Conservation (phyloP, 129 eudicot genomes). For the Lonicera japonica region DNA sequence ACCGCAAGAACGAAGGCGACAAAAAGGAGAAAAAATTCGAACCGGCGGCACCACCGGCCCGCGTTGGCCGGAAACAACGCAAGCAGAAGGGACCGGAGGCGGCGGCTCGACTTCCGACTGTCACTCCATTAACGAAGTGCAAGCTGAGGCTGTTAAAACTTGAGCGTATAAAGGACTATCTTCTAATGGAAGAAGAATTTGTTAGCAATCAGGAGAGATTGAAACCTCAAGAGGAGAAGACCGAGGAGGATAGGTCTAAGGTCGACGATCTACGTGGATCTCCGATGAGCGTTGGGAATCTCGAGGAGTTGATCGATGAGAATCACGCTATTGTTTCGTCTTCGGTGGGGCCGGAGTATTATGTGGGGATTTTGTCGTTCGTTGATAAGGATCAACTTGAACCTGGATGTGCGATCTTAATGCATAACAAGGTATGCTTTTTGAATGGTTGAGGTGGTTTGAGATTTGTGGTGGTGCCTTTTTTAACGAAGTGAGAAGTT, state of each 20-base stretch:
- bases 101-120: conserved; percentile 79
- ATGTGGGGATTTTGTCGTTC: conserved; percentile 80
- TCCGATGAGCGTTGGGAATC: conserved; percentile 94
- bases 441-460: no score
- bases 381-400: conserved; percentile 94
- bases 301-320: conserved; percentile 97
- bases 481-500: conserved; percentile 6
- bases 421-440: conserved; percentile 80
- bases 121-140: conserved; percentile 80
- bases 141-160: conserved; percentile 69
- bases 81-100: conserved; percentile 88
- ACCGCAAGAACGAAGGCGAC: conserved; percentile 70
- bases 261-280: conserved; percentile 89
- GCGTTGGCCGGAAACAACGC: conserved; percentile 91
- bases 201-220: conserved; percentile 87
- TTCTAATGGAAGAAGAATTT: conserved; percentile 91
- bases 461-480: no score
- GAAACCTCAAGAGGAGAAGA: conserved; percentile 95
- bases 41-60: conserved; percentile 85
- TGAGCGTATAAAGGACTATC: conserved; percentile 76
- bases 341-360: conserved; percentile 94
- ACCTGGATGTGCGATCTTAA: conserved; percentile 89
- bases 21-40: conserved; percentile 93
- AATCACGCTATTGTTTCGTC: conserved; percentile 96
- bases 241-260: conserved; percentile 83